Percentiles rank a stretch among this genome's conserved stretches.
These are phyloP conservation scores for Perkinsus chesapeaki DNA, from an alignment of 169 alveolate genomes.

Conservation along the genomic window DNA sequence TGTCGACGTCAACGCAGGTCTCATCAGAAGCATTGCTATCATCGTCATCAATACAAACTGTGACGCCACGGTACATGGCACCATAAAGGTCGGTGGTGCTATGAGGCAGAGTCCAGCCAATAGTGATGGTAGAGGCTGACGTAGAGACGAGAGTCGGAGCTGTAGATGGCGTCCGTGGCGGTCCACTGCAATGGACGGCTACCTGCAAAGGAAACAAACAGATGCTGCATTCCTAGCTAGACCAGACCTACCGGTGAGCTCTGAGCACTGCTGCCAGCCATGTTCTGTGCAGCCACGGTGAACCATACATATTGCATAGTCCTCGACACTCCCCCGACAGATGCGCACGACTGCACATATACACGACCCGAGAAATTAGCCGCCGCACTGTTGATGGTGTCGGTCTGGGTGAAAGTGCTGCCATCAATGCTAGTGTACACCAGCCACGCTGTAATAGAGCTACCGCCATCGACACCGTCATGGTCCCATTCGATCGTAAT, in stretches of 20 bases:
- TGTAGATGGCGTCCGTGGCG: not conserved
- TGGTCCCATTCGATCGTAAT: constrained; percentile 12
- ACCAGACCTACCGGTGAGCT: not conserved
- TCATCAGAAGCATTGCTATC: not conserved
- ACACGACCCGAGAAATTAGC: not conserved
- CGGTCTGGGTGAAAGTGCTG: not conserved
- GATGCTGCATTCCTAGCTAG: no score
- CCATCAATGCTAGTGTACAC: not conserved
- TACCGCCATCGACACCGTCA: constrained; percentile 3
- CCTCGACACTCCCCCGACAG: not conserved
- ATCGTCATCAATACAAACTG: not conserved
- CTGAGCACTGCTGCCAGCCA: not conserved
- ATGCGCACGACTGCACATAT: not conserved
- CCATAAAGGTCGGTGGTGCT: not conserved
- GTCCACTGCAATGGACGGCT: not conserved
- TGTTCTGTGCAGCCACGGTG: constrained; percentile 3
- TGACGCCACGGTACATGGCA: not conserved
- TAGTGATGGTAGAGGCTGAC: not conserved
- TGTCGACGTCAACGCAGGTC: not conserved
- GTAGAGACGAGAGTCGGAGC: not conserved
- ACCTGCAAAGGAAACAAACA: not conserved
- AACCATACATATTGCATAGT: not conserved
- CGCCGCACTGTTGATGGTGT: not conserved
- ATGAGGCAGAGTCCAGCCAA: not conserved
- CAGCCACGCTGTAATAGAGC: not conserved